Percentiles rank a stretch among this genome's conserved stretches.
These are phyloP conservation scores for Pseudoturritis turrita DNA, from an alignment of 345 rosid genomes.

Conservation along the genomic window DNA sequence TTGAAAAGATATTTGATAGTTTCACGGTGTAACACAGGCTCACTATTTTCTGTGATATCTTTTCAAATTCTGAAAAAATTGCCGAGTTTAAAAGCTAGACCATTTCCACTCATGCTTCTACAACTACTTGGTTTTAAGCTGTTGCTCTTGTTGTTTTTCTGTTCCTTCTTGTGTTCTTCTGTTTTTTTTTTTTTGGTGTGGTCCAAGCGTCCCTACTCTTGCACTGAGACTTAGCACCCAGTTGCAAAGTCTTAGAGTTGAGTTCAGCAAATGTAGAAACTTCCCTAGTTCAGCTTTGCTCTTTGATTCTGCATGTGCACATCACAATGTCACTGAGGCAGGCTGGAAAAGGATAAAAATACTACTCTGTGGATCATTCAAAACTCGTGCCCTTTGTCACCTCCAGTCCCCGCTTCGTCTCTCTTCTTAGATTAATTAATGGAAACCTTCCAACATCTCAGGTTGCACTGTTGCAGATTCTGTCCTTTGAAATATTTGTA, in stretches of 20 bases:
- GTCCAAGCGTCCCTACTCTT: neutral
- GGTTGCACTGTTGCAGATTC: conserved; percentile 6
- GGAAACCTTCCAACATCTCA: conserved; percentile 12
- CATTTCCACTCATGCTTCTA: neutral
- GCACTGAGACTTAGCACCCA: conserved; percentile 18
- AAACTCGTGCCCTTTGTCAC: neutral
- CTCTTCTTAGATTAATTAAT: neutral
- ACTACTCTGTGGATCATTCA: neutral
- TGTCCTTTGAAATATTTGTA: neutral
- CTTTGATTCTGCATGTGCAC: conserved; percentile 20
- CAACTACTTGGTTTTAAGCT: neutral
- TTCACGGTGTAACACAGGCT: neutral
- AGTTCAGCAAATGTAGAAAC: conserved; percentile 3
- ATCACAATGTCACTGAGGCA: conserved; percentile 29
- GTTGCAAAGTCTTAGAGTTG: conserved; percentile 29
- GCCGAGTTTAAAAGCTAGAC: neutral
- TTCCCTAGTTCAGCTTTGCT: conserved; percentile 26
- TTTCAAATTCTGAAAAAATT: neutral
- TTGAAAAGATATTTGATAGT: neutral
- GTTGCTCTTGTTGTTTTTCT: neutral
- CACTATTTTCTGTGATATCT: neutral
- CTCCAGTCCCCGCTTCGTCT: neutral
- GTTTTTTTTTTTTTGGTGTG: neutral
- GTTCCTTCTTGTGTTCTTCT: neutral
- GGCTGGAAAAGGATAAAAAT: conserved; percentile 23